Evolutionary conservation across 2,329 filamentous ascomycete species (phyloP).

Genomic region (Aspergillus nomiae): DNA sequence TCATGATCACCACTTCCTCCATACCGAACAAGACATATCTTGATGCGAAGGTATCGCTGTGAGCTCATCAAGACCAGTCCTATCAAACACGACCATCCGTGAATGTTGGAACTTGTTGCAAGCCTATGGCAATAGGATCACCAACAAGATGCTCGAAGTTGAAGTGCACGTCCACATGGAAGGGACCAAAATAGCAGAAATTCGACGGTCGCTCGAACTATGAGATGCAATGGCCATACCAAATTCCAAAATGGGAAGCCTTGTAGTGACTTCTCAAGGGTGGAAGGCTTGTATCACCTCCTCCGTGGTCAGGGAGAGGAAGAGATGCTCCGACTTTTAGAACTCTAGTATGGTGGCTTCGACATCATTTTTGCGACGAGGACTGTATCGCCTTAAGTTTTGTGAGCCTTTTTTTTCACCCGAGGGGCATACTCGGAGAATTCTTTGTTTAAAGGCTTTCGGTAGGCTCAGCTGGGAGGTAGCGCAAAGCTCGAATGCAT

Average conservation of each 20-base stretch:
- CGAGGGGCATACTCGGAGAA: no score
- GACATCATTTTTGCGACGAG: neutral
- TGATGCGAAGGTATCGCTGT: neutral
- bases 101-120: neutral
- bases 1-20: no score
- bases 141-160: neutral
- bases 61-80: neutral
- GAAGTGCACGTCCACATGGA: neutral
- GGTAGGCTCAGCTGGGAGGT: neutral
- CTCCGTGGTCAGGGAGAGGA: neutral
- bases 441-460: neutral
- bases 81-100: neutral
- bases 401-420: no score
- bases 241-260: neutral
- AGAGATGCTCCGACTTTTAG: neutral
- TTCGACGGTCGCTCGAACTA: neutral
- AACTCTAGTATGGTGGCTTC: neutral
- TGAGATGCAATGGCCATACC: neutral
- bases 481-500: neutral
- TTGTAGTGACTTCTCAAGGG: neutral
- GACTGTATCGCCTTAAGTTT: neutral
- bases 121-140: neutral
- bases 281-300: neutral
- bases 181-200: neutral
- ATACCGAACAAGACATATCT: no score